A percentile compares a stretch with the other conserved stretches of the same genome.
These are phyloP conservation scores for Sanguinoderma infundibulare DNA, from an alignment of 1,284 basidiomycete species.

Conservation along the genomic window DNA sequence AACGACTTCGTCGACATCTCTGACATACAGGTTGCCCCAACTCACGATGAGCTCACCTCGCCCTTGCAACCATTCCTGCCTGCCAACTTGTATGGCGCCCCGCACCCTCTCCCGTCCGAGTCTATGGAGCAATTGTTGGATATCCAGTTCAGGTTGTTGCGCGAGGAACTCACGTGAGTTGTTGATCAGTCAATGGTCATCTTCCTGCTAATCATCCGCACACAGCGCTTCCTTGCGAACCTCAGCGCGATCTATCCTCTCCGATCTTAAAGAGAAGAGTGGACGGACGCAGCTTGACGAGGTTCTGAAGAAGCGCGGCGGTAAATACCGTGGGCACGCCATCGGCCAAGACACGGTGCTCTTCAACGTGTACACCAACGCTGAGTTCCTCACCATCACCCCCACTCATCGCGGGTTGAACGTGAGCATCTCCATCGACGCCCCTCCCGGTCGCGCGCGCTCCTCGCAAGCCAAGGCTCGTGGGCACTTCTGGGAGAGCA, in stretches of 20 bases:
- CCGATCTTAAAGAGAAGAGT: slow-evolving; percentile 34
- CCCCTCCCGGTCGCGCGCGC: slow-evolving; percentile 34
- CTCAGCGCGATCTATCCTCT: slow-evolving; percentile 43
- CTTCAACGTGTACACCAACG: slow-evolving; percentile 38
- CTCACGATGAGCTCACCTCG: slow-evolving; percentile 41
- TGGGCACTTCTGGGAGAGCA: slow-evolving; percentile 39
- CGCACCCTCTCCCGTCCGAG: slow-evolving; percentile 38
- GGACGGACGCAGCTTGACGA: slow-evolving; percentile 29
- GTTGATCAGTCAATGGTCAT: too few species aligned
- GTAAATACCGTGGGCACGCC: slow-evolving; percentile 35
- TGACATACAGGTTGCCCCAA: slow-evolving; percentile 43
- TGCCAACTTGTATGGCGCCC: slow-evolving; percentile 43
- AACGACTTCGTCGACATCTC: slow-evolving; percentile 42
- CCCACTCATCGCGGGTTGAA: slow-evolving; percentile 31
- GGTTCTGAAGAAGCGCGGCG: slow-evolving; percentile 32
- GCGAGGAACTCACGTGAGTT: slow-evolving; percentile 44
- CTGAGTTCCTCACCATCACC: slow-evolving; percentile 27
- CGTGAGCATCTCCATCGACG: slow-evolving; percentile 28
- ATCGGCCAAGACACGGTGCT: slow-evolving; percentile 30
- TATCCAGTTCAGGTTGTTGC: slow-evolving; percentile 46
- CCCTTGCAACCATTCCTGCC: slow-evolving; percentile 39
- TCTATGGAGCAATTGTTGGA: slow-evolving; percentile 42
- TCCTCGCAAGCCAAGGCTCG: slow-evolving; percentile 21
- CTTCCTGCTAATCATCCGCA: background rate
- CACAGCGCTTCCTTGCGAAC: slow-evolving; percentile 53